Evolutionary conservation across 2,329 filamentous ascomycete genomes (phyloP).

Genomic region (Fusarium sp.): DNA sequence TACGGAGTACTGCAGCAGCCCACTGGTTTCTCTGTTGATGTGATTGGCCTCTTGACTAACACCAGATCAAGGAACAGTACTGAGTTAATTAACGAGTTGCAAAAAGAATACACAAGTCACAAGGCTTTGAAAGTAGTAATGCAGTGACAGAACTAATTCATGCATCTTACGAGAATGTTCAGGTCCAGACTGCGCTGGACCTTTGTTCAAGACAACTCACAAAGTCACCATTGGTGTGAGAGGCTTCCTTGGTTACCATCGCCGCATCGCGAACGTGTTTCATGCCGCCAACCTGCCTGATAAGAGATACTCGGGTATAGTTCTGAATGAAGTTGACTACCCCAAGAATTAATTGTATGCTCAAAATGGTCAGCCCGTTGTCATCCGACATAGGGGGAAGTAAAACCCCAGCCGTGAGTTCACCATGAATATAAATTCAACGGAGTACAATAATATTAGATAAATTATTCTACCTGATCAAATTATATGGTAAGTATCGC

Average conservation of each 20-base stretch:
- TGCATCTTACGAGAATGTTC: constrained; percentile 1
- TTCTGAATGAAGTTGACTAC: constrained; percentile 20
- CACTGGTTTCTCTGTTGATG: constrained; percentile 17
- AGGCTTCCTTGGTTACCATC: not conserved
- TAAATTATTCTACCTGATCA: no score
- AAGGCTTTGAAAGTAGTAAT: constrained; percentile 4
- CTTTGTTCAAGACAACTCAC: not conserved
- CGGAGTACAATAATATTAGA: no score
- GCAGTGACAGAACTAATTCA: constrained; percentile 3
- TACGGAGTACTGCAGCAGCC: constrained; percentile 23
- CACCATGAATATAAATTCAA: no score
- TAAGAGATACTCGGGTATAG: not conserved
- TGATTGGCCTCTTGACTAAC: constrained; percentile 39
- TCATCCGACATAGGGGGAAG: not conserved
- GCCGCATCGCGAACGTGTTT: not conserved
- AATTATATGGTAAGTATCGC: no score
- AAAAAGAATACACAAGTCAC: constrained; percentile 1
- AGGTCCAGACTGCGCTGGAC: constrained; percentile 2
- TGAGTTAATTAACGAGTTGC: constrained; percentile 14
- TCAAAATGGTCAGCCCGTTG: constrained; percentile 13
- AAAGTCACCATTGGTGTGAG: not conserved
- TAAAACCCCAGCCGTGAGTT: no score
- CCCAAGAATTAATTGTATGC: constrained; percentile 14
- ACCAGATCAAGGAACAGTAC: constrained; percentile 27
- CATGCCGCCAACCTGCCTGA: constrained; percentile 6